A percentile compares a stretch with the other conserved stretches of the same genome.
These are phyloP conservation scores for Ganoderma boninense DNA, from an alignment of 1,284 basidiomycete species.

Conservation along the genomic window DNA sequence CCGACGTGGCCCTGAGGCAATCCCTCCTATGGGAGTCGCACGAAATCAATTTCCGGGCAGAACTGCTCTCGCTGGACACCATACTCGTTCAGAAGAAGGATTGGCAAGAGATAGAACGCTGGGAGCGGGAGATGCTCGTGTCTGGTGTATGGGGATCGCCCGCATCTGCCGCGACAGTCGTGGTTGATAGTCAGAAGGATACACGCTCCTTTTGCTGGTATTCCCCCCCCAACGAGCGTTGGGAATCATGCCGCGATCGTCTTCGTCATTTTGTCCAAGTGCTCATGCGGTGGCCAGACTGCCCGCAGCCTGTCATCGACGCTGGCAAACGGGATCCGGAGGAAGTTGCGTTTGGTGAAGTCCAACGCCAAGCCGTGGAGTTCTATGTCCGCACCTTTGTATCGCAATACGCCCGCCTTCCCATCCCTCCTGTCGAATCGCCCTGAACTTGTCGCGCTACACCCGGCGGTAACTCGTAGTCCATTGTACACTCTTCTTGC, in stretches of 20 bases:
- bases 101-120: not conserved
- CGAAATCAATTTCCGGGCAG: slow-evolving; percentile 9
- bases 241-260: not conserved
- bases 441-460: not conserved
- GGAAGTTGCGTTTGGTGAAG: not conserved
- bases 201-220: not conserved
- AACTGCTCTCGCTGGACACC: not conserved
- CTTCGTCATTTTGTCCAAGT: not conserved
- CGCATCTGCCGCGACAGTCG: slow-evolving; percentile 22
- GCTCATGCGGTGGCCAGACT: not conserved
- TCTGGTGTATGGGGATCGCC: not conserved
- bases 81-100: not conserved
- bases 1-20: not conserved
- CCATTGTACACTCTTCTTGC: too few relatives aligned
- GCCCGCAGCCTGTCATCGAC: not conserved
- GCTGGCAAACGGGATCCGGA: not conserved
- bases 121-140: not conserved
- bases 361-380: not conserved
- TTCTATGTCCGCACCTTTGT: not conserved
- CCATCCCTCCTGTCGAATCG: not conserved
- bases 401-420: not conserved
- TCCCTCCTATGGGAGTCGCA: slow-evolving; percentile 2
- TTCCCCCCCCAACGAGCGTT: not conserved
- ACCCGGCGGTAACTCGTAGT: too few relatives aligned
- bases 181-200: slow-evolving; percentile 4